Evolutionary conservation across 495 filamentous ascomycete genomes (phyloP).

Genomic region (Aspergillus haitiensis): DNA sequence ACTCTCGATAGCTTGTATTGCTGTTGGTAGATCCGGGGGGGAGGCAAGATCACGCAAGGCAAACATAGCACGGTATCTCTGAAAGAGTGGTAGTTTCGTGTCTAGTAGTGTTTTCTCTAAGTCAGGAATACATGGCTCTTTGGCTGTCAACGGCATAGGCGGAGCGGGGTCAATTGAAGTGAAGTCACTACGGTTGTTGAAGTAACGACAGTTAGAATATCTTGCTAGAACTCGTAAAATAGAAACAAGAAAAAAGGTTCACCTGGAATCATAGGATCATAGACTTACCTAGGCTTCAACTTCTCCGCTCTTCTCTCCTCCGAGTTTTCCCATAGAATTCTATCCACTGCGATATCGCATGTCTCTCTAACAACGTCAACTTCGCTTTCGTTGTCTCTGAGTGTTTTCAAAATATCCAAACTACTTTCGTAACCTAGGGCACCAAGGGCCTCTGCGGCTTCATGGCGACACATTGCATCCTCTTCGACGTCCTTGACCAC

Average conservation of each 20-base stretch:
- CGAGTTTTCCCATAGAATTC: conserved; percentile 90
- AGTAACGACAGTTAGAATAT: too few species aligned
- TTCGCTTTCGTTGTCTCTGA: conserved; percentile 70
- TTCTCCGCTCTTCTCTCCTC: conserved; percentile 69
- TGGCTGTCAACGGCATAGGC: conserved; percentile 65
- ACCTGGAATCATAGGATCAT: background rate
- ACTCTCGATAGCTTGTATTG: conserved; percentile 76
- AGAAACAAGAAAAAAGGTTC: background rate
- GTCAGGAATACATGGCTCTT: conserved; percentile 64
- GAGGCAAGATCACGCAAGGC: conserved; percentile 90
- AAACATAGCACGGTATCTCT: conserved; percentile 97
- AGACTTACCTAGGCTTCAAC: conserved; percentile 69
- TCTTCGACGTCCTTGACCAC: conserved; percentile 78
- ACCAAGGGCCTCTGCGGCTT: conserved; percentile 93
- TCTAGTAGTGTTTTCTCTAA: conserved; percentile 77
- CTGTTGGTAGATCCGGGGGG: conserved; percentile 84
- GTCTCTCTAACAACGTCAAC: conserved; percentile 85
- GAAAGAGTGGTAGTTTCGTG: conserved; percentile 75
- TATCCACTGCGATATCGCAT: conserved; percentile 91
- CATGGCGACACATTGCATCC: conserved; percentile 94
- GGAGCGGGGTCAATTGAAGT: conserved; percentile 95
- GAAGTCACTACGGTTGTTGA: conserved; percentile 66
- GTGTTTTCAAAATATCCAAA: conserved; percentile 66
- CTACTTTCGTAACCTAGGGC: conserved; percentile 75
- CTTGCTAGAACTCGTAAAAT: conserved; percentile 7